These are phyloP conservation scores for Boletellus emodensis DNA, from an alignment of 768 basidiomycete species.

Conservation along the genomic window DNA sequence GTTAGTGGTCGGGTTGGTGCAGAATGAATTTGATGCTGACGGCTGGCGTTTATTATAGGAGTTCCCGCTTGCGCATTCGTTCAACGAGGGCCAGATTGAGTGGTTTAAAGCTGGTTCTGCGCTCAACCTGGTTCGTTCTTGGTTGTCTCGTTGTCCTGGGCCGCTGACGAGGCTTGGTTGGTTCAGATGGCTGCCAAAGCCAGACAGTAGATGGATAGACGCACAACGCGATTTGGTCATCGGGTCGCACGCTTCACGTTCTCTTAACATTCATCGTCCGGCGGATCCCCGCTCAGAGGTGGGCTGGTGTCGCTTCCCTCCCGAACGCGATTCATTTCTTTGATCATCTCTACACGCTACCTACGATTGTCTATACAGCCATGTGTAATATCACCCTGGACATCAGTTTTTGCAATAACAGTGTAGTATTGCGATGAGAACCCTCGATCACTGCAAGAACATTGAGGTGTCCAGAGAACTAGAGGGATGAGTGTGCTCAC, in stretches of 20 bases:
- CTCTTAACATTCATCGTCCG: neutral
- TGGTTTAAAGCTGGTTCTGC: slow-evolving; percentile 99
- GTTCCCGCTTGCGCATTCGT: slow-evolving; percentile 82
- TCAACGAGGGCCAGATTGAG: slow-evolving; percentile 95
- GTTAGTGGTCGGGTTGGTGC: slow-evolving; percentile 31
- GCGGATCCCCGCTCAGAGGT: neutral
- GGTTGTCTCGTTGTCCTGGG: neutral
- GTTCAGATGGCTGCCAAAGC: slow-evolving; percentile 66
- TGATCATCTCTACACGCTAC: neutral
- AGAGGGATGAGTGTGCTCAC: too few species aligned
- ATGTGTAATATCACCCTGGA: slow-evolving; percentile 27
- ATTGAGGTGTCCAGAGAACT: too few species aligned
- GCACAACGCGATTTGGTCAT: neutral
- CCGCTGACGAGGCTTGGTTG: slow-evolving; percentile 1
- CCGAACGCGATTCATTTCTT: neutral
- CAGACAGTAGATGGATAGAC: slow-evolving; percentile 35
- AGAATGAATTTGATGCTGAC: slow-evolving; percentile 9
- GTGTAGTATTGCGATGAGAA: slow-evolving; percentile 2
- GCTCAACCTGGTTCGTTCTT: slow-evolving; percentile 70
- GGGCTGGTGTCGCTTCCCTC: neutral
- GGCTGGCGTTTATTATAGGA: slow-evolving; percentile 37
- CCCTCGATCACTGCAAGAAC: too few species aligned
- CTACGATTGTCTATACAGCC: neutral
- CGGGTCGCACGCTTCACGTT: neutral
- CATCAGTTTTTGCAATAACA: slow-evolving; percentile 4